Evolutionary conservation across 768 basidiomycete species (phyloP), one percentile per base, ranked within the genome.

Genomic region (Glaciozyma antarctica): DNA sequence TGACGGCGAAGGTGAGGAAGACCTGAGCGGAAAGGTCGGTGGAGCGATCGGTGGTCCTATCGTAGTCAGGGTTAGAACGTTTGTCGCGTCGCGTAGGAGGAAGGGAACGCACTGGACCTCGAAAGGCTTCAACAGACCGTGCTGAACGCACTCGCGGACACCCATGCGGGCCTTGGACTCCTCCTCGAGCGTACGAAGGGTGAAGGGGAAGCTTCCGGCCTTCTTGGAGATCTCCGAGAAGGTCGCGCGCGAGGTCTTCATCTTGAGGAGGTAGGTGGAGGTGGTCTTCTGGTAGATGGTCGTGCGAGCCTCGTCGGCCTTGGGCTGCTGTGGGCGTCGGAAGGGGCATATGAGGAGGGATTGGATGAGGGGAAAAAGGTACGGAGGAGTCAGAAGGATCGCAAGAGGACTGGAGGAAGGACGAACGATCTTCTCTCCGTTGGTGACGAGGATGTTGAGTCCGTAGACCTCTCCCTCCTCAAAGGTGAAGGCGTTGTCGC

Each of bases 171-270:
- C 87, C 60, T 90, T 84, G 79, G 93, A 93, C 82, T 98, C 94
- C 74, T 98, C 94, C 69, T 94, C 94, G 64, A 98, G 82, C 54
- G 82, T 82, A 67, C 95, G 89, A 68, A 99, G 83, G 73, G 93
- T 97, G 82, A 99, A 97, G 43, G 95, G 94, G 85, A 99, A 98
- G 7, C 90, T 82, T 30, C 94, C 94, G 49, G 95, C 90, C 78
- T 97, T 98, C 82, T 91, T 93, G 79, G 93, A 89, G 73, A 97
- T 89, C 78, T 98, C 94, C 58, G 88, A 88, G 80, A 97, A 98
- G 49, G 94, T 87, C n/a, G 87, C 84, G 68, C 94, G 88, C 52
- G 92, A 93, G 69, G 88, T 94, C 81, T 94, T 97, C 85, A 94
- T 87, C 81, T 98, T 98, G 75, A 98, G 82, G 76, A 91, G 89